These are phyloP conservation scores for Xylariaceae sp. DNA, from an alignment of 2,329 filamentous ascomycete genomes.

Conservation along the genomic window DNA sequence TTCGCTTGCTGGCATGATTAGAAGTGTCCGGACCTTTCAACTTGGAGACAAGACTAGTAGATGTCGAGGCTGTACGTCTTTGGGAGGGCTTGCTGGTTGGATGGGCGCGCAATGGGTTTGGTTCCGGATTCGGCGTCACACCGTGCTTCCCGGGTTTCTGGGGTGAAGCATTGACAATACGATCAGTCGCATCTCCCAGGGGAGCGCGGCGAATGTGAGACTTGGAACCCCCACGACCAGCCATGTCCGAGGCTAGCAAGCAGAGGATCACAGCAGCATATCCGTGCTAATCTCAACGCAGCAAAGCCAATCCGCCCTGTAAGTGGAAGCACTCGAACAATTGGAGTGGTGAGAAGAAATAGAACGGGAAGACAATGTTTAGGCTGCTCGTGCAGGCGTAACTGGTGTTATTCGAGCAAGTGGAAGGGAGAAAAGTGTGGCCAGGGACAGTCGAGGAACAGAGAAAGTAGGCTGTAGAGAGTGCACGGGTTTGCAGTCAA, in stretches of 20 bases:
- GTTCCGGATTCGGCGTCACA: conserved; percentile 20
- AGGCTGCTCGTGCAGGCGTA: neutral
- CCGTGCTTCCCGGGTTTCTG: conserved; percentile 28
- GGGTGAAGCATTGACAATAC: conserved; percentile 36
- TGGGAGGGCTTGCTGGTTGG: conserved; percentile 19
- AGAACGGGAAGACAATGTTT: neutral
- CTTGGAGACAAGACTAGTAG: conserved; percentile 9
- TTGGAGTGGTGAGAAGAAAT: neutral
- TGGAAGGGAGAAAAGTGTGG: conserved; percentile 1
- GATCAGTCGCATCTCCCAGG: conserved; percentile 41
- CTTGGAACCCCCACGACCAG: conserved; percentile 26
- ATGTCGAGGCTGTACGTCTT: conserved; percentile 11
- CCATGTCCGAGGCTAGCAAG: conserved; percentile 33
- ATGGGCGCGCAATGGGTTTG: conserved; percentile 35
- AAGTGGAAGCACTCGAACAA: conserved; percentile 1
- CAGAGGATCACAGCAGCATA: conserved; percentile 26
- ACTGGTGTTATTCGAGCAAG: conserved; percentile 14
- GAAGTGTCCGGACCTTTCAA: conserved; percentile 1
- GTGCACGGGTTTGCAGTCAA: conserved; percentile 1
- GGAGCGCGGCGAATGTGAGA: conserved; percentile 36
- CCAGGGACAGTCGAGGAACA: conserved; percentile 8
- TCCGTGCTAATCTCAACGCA: conserved; percentile 6
- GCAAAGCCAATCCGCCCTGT: neutral
- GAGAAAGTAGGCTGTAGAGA: neutral
- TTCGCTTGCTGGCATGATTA: neutral